These are phyloP conservation scores for Psilocybe tampanensis DNA, from an alignment of 768 basidiomycete species.

Conservation along the genomic window DNA sequence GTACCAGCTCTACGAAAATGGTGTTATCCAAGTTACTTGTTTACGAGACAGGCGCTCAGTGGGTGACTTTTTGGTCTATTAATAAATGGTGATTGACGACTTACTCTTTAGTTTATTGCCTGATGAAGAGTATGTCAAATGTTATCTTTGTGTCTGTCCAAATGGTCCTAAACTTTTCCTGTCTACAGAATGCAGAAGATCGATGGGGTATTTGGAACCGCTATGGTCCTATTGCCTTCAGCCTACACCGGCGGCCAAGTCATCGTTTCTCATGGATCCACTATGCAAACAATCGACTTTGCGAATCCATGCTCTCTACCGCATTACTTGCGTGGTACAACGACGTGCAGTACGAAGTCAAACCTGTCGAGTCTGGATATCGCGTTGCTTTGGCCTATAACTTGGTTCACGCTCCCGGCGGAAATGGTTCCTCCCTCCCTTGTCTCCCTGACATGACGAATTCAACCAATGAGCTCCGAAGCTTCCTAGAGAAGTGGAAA, in stretches of 20 bases:
- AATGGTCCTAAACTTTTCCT: constrained; percentile 27
- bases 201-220: constrained; percentile 52
- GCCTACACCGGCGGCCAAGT: constrained; percentile 47
- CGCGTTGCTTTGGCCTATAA: constrained; percentile 54
- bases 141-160: background rate
- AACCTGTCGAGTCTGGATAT: constrained; percentile 49
- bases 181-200: constrained; percentile 45
- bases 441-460: constrained; percentile 26
- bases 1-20: constrained; percentile 29
- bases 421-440: constrained; percentile 27
- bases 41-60: constrained; percentile 53
- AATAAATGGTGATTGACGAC: background rate
- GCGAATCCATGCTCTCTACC: constrained; percentile 34
- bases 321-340: constrained; percentile 53
- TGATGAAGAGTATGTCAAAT: constrained; percentile 43
- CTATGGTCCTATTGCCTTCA: constrained; percentile 50
- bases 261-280: constrained; percentile 40
- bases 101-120: constrained; percentile 37
- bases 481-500: constrained; percentile 41
- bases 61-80: constrained; percentile 17
- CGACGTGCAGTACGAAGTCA: constrained; percentile 52
- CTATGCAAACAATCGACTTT: constrained; percentile 37
- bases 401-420: constrained; percentile 39
- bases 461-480: constrained; percentile 24
- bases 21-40: constrained; percentile 51